These are phyloP conservation scores for Uncinocarpus reesii DNA, from an alignment of 2,329 filamentous ascomycete genomes.

Conservation along the genomic window DNA sequence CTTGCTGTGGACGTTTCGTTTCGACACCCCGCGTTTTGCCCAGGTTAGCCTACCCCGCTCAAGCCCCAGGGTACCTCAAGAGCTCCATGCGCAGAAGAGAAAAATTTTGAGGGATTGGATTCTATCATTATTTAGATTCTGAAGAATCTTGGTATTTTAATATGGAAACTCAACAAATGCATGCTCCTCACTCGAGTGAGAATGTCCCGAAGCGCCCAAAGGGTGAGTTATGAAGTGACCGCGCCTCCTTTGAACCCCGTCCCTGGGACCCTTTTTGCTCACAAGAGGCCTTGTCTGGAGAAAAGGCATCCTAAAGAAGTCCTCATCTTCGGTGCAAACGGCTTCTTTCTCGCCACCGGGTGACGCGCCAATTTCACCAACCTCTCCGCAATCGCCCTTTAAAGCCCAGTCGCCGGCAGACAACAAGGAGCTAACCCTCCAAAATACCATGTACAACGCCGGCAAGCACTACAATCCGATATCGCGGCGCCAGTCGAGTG, in stretches of 20 bases:
- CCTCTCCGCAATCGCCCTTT: constrained; percentile 24
- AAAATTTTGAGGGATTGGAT: neutral
- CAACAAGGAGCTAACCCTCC: constrained; percentile 78
- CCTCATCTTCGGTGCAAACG: constrained; percentile 48
- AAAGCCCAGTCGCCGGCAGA: constrained; percentile 40
- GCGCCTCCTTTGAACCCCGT: neutral
- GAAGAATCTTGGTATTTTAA: neutral
- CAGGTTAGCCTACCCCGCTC: neutral
- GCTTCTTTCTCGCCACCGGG: constrained; percentile 39
- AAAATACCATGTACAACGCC: constrained; percentile 91
- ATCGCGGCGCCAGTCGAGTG: constrained; percentile 61
- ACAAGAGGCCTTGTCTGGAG: neutral
- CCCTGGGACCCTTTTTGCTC: neutral
- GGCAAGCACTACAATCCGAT: constrained; percentile 61
- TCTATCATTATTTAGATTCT: neutral
- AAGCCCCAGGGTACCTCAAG: neutral
- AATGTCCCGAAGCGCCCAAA: constrained; percentile 32
- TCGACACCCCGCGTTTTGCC: neutral
- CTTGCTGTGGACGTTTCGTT: neutral
- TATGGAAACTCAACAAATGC: constrained; percentile 8
- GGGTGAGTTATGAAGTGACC: constrained; percentile 24
- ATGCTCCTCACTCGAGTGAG: constrained; percentile 22
- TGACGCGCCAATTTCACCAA: constrained; percentile 24
- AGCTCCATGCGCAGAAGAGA: neutral
- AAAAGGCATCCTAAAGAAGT: constrained; percentile 88